Conservation (phyloP, 495 filamentous ascomycete species). For the Hypoxylon intermedium region DNA sequence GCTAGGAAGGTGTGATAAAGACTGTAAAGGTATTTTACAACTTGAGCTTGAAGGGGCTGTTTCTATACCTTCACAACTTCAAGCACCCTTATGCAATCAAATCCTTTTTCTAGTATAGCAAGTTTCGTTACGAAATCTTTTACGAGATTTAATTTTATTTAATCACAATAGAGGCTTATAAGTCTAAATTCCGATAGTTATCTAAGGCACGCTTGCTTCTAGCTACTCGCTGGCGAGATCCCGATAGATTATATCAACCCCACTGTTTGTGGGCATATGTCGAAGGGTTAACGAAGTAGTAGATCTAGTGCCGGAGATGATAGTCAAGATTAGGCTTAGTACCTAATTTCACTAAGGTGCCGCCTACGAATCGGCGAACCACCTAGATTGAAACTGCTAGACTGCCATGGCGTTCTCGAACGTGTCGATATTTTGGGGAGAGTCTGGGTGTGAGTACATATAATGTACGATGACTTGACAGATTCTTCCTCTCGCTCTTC, state of each 20-base stretch:
- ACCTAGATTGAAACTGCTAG: background rate
- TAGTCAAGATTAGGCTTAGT: background rate
- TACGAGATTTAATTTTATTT: too few species aligned
- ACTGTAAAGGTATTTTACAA: too few species aligned
- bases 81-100: too few species aligned
- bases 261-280: background rate
- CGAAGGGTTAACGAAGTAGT: background rate
- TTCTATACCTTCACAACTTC: too few species aligned
- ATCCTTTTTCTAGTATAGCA: too few species aligned
- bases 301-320: background rate
- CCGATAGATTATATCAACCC: background rate
- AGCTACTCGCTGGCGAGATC: background rate
- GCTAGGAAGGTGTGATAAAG: too few species aligned
- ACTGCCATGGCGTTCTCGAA: background rate
- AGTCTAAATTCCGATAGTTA: background rate
- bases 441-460: background rate
- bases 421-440: background rate
- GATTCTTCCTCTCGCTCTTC: background rate
- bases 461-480: slow-evolving; percentile 1
- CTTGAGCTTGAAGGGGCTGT: too few species aligned
- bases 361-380: background rate
- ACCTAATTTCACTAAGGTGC: background rate
- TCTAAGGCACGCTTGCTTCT: background rate
- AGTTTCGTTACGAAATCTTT: too few species aligned
- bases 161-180: too few species aligned